Conservation (phyloP, 176 grass and related monocot genomes). For the Bolboschoenus planiculmis region DNA sequence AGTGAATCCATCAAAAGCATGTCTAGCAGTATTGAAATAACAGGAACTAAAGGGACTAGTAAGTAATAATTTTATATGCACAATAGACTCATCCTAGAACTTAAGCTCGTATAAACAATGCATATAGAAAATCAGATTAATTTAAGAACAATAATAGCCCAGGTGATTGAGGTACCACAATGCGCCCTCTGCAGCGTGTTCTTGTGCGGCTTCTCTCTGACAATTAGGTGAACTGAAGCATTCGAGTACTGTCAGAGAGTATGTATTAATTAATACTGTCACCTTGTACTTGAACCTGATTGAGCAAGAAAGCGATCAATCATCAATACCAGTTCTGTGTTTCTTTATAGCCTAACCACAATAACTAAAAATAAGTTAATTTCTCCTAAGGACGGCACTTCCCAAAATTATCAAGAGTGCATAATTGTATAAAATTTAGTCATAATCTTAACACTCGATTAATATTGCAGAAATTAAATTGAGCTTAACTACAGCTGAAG, state of each 20-base stretch:
- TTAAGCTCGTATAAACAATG: not conserved
- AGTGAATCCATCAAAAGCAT: not conserved
- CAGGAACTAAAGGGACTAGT: not conserved
- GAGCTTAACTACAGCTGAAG: not conserved
- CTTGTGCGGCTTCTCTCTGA: slow-evolving; percentile 35
- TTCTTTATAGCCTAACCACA: not conserved
- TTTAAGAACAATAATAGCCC: slow-evolving; percentile 28
- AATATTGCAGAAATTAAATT: not conserved
- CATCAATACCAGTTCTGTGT: not conserved
- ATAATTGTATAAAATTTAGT: not conserved
- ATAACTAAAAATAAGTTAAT: not conserved
- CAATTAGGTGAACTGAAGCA: slow-evolving; percentile 42
- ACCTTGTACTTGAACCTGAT: slow-evolving; percentile 62
- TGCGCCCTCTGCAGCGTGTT: slow-evolving; percentile 55
- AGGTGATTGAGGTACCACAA: slow-evolving; percentile 46
- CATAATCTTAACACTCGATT: not conserved
- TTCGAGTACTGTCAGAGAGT: slow-evolving; percentile 33
- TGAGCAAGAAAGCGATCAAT: not conserved
- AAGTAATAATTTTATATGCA: not conserved
- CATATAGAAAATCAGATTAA: not conserved
- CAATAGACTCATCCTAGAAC: not conserved
- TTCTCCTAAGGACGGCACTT: not conserved
- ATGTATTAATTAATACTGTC: slow-evolving; percentile 33
- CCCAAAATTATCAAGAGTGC: not conserved
- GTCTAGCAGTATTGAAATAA: not conserved